Conservation (phyloP, 2,329 filamentous ascomycete genomes). For the Phialophora expanda region DNA sequence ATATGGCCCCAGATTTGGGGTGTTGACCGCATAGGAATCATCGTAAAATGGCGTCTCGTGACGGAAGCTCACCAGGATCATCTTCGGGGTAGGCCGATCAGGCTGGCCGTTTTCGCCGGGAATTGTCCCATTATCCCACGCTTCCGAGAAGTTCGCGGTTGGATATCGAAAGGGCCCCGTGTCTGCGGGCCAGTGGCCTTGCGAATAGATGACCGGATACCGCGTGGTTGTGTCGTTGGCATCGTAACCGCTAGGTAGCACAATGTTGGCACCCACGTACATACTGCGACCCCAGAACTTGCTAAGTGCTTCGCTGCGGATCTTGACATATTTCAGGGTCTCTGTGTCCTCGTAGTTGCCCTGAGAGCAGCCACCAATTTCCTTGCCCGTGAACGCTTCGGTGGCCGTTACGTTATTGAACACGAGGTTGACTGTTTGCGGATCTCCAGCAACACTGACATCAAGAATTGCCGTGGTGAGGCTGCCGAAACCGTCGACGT, state of each 20-base stretch:
- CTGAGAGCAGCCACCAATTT: conserved; percentile 27
- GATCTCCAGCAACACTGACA: conserved; percentile 9
- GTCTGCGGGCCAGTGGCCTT: conserved; percentile 26
- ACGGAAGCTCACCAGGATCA: background rate
- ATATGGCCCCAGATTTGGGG: background rate
- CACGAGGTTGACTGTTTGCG: conserved; percentile 22
- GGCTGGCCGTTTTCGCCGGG: conserved; percentile 8
- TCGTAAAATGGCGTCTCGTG: background rate
- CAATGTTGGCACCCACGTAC: conserved; percentile 29
- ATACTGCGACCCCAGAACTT: conserved; percentile 28
- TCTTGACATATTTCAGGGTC: conserved; percentile 27
- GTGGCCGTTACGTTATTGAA: conserved; percentile 23
- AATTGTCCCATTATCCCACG: conserved; percentile 24
- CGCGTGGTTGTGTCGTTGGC: conserved; percentile 20
- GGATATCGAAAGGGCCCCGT: conserved; percentile 23
- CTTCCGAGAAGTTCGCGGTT: conserved; percentile 23
- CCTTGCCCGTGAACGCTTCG: conserved; percentile 15
- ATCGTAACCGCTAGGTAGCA: conserved; percentile 24
- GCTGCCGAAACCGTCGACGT: conserved; percentile 19
- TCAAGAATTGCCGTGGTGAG: conserved; percentile 21
- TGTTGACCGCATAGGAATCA: background rate
- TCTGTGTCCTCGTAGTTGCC: conserved; percentile 27
- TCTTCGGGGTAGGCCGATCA: conserved; percentile 15
- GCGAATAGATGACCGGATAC: conserved; percentile 29
- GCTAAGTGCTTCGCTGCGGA: conserved; percentile 28